Percentiles rank a stretch among this genome's conserved stretches.
Conservation (phyloP, 345 rosid genomes). For the Citrus hindsii region DNA sequence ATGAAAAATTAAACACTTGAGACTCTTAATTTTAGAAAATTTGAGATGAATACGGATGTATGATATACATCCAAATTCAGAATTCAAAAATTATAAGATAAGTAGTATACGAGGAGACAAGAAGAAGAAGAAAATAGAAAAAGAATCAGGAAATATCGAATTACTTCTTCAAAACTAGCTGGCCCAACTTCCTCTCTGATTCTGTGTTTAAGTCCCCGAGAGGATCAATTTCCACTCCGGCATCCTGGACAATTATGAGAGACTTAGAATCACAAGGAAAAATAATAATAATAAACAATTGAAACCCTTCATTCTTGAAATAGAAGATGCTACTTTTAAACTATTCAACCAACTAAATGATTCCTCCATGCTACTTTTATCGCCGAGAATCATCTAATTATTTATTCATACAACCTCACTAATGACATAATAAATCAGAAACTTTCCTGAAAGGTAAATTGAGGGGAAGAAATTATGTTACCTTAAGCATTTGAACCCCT, state of each 20-base stretch:
- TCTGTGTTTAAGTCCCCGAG: slow-evolving; percentile 87
- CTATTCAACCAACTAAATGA: not conserved
- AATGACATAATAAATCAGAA: not conserved
- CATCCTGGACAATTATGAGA: slow-evolving; percentile 52
- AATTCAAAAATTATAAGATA: not conserved
- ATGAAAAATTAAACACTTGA: not conserved
- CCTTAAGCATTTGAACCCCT: slow-evolving; percentile 91
- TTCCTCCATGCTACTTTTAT: not conserved
- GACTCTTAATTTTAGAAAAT: not conserved
- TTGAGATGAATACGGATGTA: not conserved
- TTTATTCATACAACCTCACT: not conserved
- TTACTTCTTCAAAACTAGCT: slow-evolving; percentile 84
- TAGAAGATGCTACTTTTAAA: not conserved
- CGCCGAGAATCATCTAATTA: not conserved
- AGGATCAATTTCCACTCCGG: slow-evolving; percentile 86
- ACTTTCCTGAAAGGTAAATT: not conserved
- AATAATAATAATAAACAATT: not conserved
- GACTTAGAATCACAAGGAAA: not conserved
- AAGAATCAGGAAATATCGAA: not conserved
- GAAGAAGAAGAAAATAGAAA: not conserved
- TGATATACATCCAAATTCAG: not conserved
- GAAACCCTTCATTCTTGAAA: not conserved
- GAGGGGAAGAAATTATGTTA: slow-evolving; percentile 14
- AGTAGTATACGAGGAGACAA: not conserved
- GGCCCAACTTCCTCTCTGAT: slow-evolving; percentile 84